Evolutionary conservation across 2,329 filamentous ascomycete species (phyloP), one percentile per base, ranked within the genome.

Genomic region (Neofusicoccum cordaticola): DNA sequence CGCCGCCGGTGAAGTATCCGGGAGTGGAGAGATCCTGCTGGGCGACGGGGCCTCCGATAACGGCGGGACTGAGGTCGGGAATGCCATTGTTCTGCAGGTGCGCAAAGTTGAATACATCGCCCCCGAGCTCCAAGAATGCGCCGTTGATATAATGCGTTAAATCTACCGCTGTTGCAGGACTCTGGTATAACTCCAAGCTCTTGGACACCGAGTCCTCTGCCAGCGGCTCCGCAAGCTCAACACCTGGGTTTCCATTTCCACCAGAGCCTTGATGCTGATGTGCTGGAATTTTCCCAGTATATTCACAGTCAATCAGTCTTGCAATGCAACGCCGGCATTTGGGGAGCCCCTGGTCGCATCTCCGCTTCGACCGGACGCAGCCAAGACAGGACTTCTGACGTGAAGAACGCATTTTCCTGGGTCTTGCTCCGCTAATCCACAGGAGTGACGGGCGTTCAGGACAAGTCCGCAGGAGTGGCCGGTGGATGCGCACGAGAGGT

Each of bases 351-450:
- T 66, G 64, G 51, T 68, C 68, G 62, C 68, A 69, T 27, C 63
- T 68, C 35, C 67, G 63, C 60, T 69, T 69, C 2, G 65, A 63
- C 39, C 64, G 67, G 7, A 69, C 62, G 31, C 68, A 69, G 13
- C 63, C 63, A 9, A 65, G n/a, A 39, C 68, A 69, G 19, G 67
- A 68, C 39, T 68, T 68, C n/a, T 66, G 67, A 31, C 67, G 67
- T 44, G 65, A 64, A 5, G 31, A 47, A 4, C 31, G 37, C 56
- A 60, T 60, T 15, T 4, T 37, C 6, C 44, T 17, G 15, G 22
- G 9, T n/a, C n/a, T 27, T 15, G 8, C 9, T 42, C 19, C 39
- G 19, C n/a, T n/a, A n/a, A 9, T 4, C 5, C 19, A 12, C 19
- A n/a, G 13, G 19, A 9, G 17, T 11, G 52, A 27, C 17, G n/a